These are phyloP conservation scores for Cordyceps tenuipes DNA, from an alignment of 2,329 filamentous ascomycete genomes.

Conservation along the genomic window DNA sequence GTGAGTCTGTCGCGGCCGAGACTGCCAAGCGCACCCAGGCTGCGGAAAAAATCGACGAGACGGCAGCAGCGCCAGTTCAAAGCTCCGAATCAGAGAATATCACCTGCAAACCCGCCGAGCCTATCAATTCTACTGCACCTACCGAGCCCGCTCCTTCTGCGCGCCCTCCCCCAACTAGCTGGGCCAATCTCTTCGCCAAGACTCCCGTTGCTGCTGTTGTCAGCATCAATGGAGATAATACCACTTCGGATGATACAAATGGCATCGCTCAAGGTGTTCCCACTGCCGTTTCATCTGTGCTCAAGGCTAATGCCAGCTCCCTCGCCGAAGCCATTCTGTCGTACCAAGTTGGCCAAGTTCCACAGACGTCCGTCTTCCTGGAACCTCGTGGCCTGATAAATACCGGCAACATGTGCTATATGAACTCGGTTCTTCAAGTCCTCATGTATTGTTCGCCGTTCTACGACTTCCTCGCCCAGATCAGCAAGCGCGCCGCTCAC, in stretches of 20 bases:
- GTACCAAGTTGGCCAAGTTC: slow-evolving; percentile 57
- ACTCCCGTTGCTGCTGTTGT: slow-evolving; percentile 12
- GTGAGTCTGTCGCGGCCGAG: not conserved
- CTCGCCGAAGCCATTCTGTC: slow-evolving; percentile 69
- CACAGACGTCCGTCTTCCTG: slow-evolving; percentile 65
- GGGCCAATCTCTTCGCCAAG: slow-evolving; percentile 33
- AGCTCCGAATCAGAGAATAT: not conserved
- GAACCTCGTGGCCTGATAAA: slow-evolving; percentile 92
- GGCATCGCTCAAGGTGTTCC: not conserved
- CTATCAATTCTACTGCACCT: not conserved
- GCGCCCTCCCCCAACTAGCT: slow-evolving; percentile 28
- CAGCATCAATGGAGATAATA: not conserved
- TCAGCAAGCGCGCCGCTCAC: slow-evolving; percentile 73
- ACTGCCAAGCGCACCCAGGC: not conserved
- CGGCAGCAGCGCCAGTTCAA: not conserved
- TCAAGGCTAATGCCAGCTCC: slow-evolving; percentile 45
- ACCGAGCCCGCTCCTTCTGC: slow-evolving; percentile 17
- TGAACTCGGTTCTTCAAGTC: slow-evolving; percentile 98
- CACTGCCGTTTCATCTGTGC: slow-evolving; percentile 27
- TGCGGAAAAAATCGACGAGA: not conserved
- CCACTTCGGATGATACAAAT: slow-evolving; percentile 14
- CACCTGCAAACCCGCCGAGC: not conserved
- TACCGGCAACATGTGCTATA: slow-evolving; percentile 98
- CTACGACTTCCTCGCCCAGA: slow-evolving; percentile 83
- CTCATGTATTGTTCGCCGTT: slow-evolving; percentile 91